These are phyloP conservation scores for Phytophthora cactorum DNA, from an alignment of 352 stramenopile genomes.

Conservation along the genomic window DNA sequence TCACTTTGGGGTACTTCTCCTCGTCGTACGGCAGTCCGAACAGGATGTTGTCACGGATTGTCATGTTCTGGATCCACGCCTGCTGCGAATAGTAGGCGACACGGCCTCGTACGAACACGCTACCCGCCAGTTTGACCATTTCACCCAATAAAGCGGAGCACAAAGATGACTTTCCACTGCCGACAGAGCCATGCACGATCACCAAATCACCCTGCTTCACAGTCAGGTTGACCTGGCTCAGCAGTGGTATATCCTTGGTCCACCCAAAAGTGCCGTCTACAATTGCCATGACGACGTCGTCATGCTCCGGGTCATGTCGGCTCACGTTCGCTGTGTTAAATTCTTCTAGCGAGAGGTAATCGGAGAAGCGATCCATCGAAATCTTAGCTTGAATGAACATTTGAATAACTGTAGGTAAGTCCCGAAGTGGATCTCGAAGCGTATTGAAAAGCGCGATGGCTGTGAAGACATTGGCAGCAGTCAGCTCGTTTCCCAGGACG, in stretches of 20 bases:
- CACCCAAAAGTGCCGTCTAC: conserved; percentile 44
- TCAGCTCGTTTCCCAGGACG: conserved; percentile 43
- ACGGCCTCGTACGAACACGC: not conserved
- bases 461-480: conserved; percentile 60
- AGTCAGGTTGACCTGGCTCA: conserved; percentile 46
- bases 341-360: conserved; percentile 42
- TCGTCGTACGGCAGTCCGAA: conserved; percentile 79
- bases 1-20: conserved; percentile 51
- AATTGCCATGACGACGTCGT: not conserved
- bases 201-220: conserved; percentile 57
- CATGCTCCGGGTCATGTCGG: conserved; percentile 9
- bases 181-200: conserved; percentile 55
- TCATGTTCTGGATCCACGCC: conserved; percentile 96
- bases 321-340: conserved; percentile 30
- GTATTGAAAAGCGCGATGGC: conserved; percentile 58
- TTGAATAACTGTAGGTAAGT: conserved; percentile 44
- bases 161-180: conserved; percentile 64
- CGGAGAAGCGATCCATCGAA: conserved; percentile 39
- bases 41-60: conserved; percentile 93
- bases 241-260: conserved; percentile 27
- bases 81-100: conserved; percentile 55
- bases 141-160: conserved; percentile 71
- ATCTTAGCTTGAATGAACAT: conserved; percentile 33
- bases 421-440: conserved; percentile 43
- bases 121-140: conserved; percentile 53